Conservation (phyloP, 1,284 basidiomycete genomes). For the Sphagnurus paluster region DNA sequence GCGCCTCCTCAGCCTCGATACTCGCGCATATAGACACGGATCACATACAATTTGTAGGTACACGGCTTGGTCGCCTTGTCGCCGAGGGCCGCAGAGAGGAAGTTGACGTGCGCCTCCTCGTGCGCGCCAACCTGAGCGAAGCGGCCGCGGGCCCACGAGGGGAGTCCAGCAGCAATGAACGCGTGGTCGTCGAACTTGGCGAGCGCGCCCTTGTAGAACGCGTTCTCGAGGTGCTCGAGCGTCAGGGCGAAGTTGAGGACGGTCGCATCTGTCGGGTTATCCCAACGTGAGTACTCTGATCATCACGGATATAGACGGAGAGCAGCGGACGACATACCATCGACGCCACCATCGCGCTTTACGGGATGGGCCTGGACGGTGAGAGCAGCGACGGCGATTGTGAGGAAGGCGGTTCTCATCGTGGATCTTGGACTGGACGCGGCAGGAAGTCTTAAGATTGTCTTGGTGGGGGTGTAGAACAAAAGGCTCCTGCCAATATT, state of each 20-base stretch:
- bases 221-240: constrained; percentile 70
- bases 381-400: constrained; percentile 9
- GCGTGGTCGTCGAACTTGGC: constrained; percentile 43
- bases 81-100: constrained; percentile 48
- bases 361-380: constrained; percentile 10
- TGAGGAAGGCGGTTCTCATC: constrained; percentile 16
- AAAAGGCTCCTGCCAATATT: no score
- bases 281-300: neutral
- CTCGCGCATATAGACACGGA: constrained; percentile 23
- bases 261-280: constrained; percentile 1
- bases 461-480: no score
- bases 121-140: constrained; percentile 57
- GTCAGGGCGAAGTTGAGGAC: constrained; percentile 63
- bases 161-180: constrained; percentile 55
- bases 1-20: no score
- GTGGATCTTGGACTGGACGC: no score
- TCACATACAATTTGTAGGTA: constrained; percentile 61
- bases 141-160: constrained; percentile 44
- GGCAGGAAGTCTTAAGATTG: no score
- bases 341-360: constrained; percentile 13
- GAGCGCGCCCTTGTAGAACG: constrained; percentile 55
- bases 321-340: constrained; percentile 11
- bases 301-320: neutral
- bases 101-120: constrained; percentile 49
- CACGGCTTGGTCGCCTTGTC: constrained; percentile 52